phyloP scores from a whole-genome alignment of 2,329 filamentous ascomycete genomes.

The Teratosphaeria destructans region DNA sequence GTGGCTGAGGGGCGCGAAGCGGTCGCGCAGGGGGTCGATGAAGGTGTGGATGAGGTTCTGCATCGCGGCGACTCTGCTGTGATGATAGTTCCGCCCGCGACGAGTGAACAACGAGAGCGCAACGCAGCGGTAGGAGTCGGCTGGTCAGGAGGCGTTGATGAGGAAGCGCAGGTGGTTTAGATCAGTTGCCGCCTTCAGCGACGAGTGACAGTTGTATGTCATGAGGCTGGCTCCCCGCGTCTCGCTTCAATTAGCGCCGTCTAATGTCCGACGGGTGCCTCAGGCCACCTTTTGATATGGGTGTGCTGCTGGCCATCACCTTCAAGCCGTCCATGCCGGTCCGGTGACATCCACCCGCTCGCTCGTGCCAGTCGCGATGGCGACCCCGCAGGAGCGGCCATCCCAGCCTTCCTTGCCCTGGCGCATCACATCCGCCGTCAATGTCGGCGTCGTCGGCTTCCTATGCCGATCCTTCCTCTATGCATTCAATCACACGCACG shows the following conservation, averaged over 20 bases:
- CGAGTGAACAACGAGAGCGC: not conserved
- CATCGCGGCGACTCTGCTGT: slow-evolving; percentile 41
- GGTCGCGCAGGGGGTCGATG: slow-evolving; percentile 83
- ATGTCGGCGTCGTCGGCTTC: slow-evolving; percentile 63
- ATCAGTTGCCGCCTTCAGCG: too few relatives aligned
- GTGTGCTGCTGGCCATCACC: not conserved
- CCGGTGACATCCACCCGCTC: not conserved
- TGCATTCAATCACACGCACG: slow-evolving; percentile 62
- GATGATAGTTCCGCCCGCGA: not conserved
- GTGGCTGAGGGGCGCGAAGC: slow-evolving; percentile 77
- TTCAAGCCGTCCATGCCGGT: not conserved
- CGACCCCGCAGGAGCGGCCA: slow-evolving; percentile 32
- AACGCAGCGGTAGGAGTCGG: not conserved
- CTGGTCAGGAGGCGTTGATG: not conserved
- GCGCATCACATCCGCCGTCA: slow-evolving; percentile 61
- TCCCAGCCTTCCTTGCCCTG: slow-evolving; percentile 53
- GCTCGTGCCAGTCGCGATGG: slow-evolving; percentile 21
- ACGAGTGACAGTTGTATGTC: too few relatives aligned
- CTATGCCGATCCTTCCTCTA: slow-evolving; percentile 67
- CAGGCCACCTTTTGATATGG: not conserved
- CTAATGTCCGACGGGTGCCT: not conserved
- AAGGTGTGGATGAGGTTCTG: slow-evolving; percentile 79
- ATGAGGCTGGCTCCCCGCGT: too few relatives aligned
- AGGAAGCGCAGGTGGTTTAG: too few relatives aligned
- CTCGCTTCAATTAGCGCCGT: too few relatives aligned